Evolutionary conservation across 768 basidiomycete genomes (phyloP), one percentile per base, ranked within the genome.

Genomic region (Tricholoma furcatifolium): DNA sequence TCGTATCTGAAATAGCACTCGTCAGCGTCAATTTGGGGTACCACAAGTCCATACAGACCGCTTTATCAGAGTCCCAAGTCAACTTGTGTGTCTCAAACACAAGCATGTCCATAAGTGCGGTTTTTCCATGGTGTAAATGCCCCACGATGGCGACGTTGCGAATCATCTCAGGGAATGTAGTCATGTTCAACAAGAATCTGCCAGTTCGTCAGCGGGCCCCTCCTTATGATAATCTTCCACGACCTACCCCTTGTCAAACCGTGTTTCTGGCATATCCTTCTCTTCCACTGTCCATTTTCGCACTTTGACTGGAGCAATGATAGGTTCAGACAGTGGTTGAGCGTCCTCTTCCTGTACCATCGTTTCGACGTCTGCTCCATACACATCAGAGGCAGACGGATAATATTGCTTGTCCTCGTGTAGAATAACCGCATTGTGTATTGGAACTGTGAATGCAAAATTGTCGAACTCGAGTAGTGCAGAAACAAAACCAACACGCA

Each of bases 351-450:
- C 97, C 66, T 98, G 97, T 2, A 99, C 97, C 60, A 98, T 71
- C 1, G 97, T 90, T 72, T 98, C 96, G 27, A 99, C 97, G 53
- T 86, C 97, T 35, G 83, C 76, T 2, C 97, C 97, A 68, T 99
- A 99, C 1, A 95, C 84, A 15, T 98, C 93, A 50, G 77, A 77
- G 1, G 97, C 96, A 12, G 89, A 88, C 12, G 93, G 91, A 67
- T 99, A 99, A 70, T 99, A 98, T 69, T 93, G 91, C 70, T 99
- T 99, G 73, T 99, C 91, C 67, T 98, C 97, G 62, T 98, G 96
- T 41, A 98, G 76, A 40, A 98, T 69, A 17, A 93, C 88, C 44
- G 91, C 91, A 55, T 87, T 91, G 59, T 90, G 87, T 30, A 78
- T 70, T 38, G 91, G 88, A 61, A 87, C 91, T 91, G 61, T 40